A percentile compares a stretch with the other conserved stretches of the same genome.
Conservation (phyloP, 805 yeast genomes). For the Candida methanosorbosa region DNA sequence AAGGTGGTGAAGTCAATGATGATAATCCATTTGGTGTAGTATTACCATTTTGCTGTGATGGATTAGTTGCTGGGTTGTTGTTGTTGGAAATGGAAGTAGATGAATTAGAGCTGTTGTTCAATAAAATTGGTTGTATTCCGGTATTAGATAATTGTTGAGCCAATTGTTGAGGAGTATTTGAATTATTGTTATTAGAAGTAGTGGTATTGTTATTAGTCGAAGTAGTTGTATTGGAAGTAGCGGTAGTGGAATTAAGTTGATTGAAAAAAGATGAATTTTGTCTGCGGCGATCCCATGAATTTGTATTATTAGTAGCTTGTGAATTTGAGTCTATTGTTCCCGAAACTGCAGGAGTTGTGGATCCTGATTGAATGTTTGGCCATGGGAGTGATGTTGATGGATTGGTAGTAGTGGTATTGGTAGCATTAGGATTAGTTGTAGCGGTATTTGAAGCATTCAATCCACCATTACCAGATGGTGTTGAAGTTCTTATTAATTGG, state of each 20-base stretch:
- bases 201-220: too few species aligned
- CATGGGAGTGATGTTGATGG: background rate
- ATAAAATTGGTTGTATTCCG: too few species aligned
- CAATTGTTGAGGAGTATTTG: too few species aligned
- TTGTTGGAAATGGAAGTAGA: background rate
- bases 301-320: background rate
- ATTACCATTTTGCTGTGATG: too few species aligned
- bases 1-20: background rate
- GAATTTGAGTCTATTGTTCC: too few species aligned
- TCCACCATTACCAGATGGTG: background rate
- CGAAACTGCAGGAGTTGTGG: background rate
- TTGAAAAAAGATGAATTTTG: slow-evolving; percentile 46
- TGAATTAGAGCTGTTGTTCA: too few species aligned
- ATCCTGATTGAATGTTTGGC: background rate
- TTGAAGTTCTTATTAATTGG: slow-evolving; percentile 33
- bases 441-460: background rate
- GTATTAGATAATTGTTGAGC: too few species aligned
- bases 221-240: too few species aligned
- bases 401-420: too few species aligned
- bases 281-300: slow-evolving; percentile 44
- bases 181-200: too few species aligned
- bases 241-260: too few species aligned
- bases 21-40: background rate
- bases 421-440: slow-evolving; percentile 2
- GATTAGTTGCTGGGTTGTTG: background rate